A percentile compares a stretch with the other conserved stretches of the same genome.
Conservation (phyloP, 2,329 filamentous ascomycete species). For the Sarocladiaceae sp. region DNA sequence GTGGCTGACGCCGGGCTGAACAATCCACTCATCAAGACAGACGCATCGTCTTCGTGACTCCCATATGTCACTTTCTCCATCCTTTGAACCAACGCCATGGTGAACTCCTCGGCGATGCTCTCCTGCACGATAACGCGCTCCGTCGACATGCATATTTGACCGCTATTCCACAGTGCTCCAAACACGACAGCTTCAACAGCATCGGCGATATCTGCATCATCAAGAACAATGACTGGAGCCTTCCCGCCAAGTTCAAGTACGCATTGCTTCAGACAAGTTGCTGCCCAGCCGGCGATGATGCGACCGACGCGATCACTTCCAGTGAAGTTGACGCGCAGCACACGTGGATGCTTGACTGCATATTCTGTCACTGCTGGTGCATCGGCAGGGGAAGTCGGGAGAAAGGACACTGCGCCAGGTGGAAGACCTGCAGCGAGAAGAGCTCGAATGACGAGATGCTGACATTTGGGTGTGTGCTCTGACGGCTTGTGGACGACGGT, state of each 20-base stretch:
- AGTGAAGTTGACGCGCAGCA: slow-evolving; percentile 70
- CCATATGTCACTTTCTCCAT: slow-evolving; percentile 20
- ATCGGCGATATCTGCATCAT: slow-evolving; percentile 61
- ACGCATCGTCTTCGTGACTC: slow-evolving; percentile 20
- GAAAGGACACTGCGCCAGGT: slow-evolving; percentile 58
- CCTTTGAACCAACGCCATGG: slow-evolving; percentile 12
- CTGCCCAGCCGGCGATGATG: slow-evolving; percentile 59
- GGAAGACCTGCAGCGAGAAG: slow-evolving; percentile 63
- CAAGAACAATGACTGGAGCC: slow-evolving; percentile 60
- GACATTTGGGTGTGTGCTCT: slow-evolving; percentile 53
- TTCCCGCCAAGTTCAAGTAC: slow-evolving; percentile 70
- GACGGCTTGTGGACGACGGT: slow-evolving; percentile 61
- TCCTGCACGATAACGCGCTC: slow-evolving; percentile 8
- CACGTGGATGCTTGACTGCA: slow-evolving; percentile 54
- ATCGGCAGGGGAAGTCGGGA: slow-evolving; percentile 54
- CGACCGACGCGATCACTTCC: slow-evolving; percentile 61
- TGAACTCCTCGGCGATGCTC: slow-evolving; percentile 49
- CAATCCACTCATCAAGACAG: slow-evolving; percentile 17
- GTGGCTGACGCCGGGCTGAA: slow-evolving; percentile 15
- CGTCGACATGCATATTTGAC: slow-evolving; percentile 7
- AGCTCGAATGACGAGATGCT: slow-evolving; percentile 52
- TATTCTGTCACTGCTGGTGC: slow-evolving; percentile 56
- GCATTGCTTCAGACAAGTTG: slow-evolving; percentile 62
- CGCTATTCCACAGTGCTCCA: slow-evolving; percentile 54
- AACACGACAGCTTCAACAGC: slow-evolving; percentile 55